Evolutionary conservation across 305 asterid species (phyloP), one percentile per base, ranked within the genome.

Genomic region (Fraxinus xanthoxyloides): DNA sequence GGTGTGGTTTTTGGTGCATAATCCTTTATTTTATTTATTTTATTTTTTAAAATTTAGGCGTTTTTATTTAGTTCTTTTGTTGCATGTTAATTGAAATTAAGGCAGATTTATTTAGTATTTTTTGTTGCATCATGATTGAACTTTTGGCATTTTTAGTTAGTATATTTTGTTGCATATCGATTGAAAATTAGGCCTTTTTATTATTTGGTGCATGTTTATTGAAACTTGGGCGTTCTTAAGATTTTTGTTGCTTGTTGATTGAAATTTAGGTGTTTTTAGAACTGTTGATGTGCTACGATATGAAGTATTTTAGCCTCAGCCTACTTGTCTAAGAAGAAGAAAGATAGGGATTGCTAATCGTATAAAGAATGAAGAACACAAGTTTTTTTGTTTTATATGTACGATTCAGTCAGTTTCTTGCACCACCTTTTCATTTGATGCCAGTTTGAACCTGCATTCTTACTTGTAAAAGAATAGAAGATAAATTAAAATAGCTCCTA

Each of bases 121-220:
- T 79, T 35, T 74, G 10, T 76, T 28, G 7, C 54, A 35, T 80
- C 80, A 38, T 26, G 56, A 73, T 79, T 70, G 81, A 40, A 32
- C 30, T 9, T 79, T 76, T 23, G 26, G 31, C 83, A 23, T 59
- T n/a, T 77, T 81, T 28, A 10, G 12, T 43, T 30, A 46, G 70
- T 61, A 61, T 61, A 7, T 63, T 76, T 35, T 73, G 46, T 79
- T 28, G 7, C 54, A 65, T 83, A 79, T 72, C 21, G 56, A 73
- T 82, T 70, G 76, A 40, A 40, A 35, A 5, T 79, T 79, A 23
- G 26, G 38, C 74, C 19, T 46, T n/a, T 77, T 81, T 54, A 63
- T 21, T 63, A 23, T 76, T 28, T 77, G 28, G 77, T 28, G 7
- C 54, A 36, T 73, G 82, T 59, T 34, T 43, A 73, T 82, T 76